Evolutionary conservation across 2,329 filamentous ascomycete genomes (phyloP).

Genomic region (Hymenoscyphus linearis): DNA sequence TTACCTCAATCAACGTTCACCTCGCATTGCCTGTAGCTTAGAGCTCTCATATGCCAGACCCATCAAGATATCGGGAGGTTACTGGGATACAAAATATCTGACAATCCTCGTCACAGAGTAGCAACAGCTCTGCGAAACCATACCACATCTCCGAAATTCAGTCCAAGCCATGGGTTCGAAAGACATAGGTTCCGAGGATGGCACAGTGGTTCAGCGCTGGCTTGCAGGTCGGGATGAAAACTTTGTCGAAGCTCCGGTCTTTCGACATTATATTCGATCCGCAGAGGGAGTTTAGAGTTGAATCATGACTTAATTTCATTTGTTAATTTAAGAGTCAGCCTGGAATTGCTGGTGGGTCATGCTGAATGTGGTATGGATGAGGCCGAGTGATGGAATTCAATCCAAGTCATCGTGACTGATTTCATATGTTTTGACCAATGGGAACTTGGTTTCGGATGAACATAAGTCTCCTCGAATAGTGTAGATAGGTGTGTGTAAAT

Average conservation of each 20-base stretch:
- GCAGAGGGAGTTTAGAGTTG: not conserved
- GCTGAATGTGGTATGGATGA: not conserved
- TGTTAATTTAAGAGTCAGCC: not conserved
- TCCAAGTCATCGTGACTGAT: not conserved
- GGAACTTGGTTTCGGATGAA: not conserved
- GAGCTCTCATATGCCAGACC: not conserved
- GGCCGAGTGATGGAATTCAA: not conserved
- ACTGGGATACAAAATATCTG: not conserved
- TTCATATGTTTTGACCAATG: not conserved
- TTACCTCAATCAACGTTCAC: not conserved
- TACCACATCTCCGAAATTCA: no score
- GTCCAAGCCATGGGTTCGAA: no score
- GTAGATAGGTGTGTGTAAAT: not conserved
- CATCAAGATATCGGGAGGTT: not conserved
- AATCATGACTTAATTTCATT: not conserved
- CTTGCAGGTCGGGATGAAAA: no score
- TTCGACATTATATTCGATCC: no score
- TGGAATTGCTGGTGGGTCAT: not conserved
- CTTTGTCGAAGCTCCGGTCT: no score
- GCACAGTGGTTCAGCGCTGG: no score
- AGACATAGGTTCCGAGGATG: no score
- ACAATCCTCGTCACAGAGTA: not conserved
- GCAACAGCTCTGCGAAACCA: no score
- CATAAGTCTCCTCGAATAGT: not conserved
- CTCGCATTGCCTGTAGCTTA: not conserved